A percentile compares a stretch with the other conserved stretches of the same genome.
These are phyloP conservation scores for Exophiala lecanii-corni DNA, from an alignment of 2,329 filamentous ascomycete species.

Conservation along the genomic window DNA sequence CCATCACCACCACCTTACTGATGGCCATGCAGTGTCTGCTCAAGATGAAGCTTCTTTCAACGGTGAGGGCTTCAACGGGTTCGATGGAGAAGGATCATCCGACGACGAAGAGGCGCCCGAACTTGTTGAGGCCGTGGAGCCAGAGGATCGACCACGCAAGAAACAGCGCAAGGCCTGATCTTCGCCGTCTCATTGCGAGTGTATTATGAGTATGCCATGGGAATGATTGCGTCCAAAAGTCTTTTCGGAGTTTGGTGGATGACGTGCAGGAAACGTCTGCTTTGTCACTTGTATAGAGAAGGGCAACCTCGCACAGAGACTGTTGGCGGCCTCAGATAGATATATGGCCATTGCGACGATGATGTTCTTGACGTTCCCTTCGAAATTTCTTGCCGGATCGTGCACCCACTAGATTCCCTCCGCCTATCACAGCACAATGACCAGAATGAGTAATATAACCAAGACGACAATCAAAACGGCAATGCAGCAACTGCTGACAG, in stretches of 20 bases:
- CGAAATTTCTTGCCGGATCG: too few species aligned
- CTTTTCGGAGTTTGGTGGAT: background rate
- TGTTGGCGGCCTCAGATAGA: too few species aligned
- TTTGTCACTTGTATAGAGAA: too few species aligned
- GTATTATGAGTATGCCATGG: too few species aligned
- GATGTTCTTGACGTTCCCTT: too few species aligned
- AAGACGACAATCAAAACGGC: constrained; percentile 26
- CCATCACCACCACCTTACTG: background rate
- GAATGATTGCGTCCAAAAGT: background rate
- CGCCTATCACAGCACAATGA: constrained; percentile 64
- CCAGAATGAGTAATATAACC: constrained; percentile 76
- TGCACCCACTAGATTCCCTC: too few species aligned
- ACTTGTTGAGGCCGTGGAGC: constrained; percentile 27
- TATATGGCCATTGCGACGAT: too few species aligned
- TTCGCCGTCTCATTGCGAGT: too few species aligned
- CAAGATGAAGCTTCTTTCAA: constrained; percentile 41
- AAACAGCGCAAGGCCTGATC: constrained; percentile 18
- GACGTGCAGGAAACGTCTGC: too few species aligned
- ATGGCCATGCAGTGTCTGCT: constrained; percentile 14
- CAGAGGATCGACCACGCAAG: constrained; percentile 32
- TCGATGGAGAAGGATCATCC: constrained; percentile 48
- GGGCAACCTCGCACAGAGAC: too few species aligned
- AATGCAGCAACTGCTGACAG: constrained; percentile 20
- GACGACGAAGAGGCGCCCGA: constrained; percentile 51
- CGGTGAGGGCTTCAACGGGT: constrained; percentile 62